phyloP scores from a whole-genome alignment of 805 yeast species.

The Debaryomyces tyrocola region DNA sequence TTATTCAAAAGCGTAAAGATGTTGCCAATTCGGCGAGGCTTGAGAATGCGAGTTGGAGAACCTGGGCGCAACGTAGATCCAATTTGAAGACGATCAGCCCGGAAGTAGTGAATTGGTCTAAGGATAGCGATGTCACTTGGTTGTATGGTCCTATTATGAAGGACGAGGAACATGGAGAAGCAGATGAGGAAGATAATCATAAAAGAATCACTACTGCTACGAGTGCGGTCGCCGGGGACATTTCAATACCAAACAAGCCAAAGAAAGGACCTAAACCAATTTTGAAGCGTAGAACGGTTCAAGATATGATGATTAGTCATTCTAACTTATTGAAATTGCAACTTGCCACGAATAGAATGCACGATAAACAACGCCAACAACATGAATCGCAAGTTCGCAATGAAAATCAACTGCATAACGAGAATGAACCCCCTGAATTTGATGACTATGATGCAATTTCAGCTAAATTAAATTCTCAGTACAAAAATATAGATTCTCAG shows the following conservation, averaged over 20 bases:
- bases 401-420: conserved; percentile 9
- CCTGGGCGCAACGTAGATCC: conserved; percentile 84
- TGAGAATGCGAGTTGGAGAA: conserved; percentile 80
- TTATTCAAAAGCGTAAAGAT: conserved; percentile 77
- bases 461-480: conserved; percentile 43
- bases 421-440: conserved; percentile 38
- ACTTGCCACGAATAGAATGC: conserved; percentile 37
- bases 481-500: conserved; percentile 14
- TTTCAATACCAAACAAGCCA: conserved; percentile 36
- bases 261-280: conserved; percentile 66
- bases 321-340: conserved; percentile 45
- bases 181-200: conserved; percentile 16
- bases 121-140: conserved; percentile 98
- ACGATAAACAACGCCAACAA: conserved; percentile 29
- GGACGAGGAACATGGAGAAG: conserved; percentile 33
- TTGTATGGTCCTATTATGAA: conserved; percentile 84
- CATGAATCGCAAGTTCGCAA: conserved; percentile 7
- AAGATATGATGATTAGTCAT: conserved; percentile 74
- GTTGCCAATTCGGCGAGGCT: conserved; percentile 59
- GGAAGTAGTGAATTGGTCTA: conserved; percentile 90
- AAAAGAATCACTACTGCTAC: conserved; percentile 32
- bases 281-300: conserved; percentile 79
- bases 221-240: conserved; percentile 46
- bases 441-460: conserved; percentile 45
- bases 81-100: conserved; percentile 80